phyloP scores from a whole-genome alignment of 306 rosid genomes.

The Neltuma alba region DNA sequence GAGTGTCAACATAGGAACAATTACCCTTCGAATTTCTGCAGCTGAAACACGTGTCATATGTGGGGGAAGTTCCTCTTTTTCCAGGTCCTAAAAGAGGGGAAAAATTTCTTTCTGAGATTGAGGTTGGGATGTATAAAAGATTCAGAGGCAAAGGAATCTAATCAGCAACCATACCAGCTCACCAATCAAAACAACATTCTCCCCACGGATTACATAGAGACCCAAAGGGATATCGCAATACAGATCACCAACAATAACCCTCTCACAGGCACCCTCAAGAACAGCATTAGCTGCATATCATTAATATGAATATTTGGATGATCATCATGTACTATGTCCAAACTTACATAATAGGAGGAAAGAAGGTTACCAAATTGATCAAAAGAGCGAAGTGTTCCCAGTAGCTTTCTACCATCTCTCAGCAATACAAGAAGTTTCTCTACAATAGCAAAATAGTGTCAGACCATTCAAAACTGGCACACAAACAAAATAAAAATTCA shows the following conservation, averaged over 20 bases:
- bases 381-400: constrained; percentile 93
- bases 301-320: constrained; percentile 30
- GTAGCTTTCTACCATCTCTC: constrained; percentile 91
- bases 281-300: constrained; percentile 88
- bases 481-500: constrained; percentile 13
- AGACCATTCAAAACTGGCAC: constrained; percentile 27
- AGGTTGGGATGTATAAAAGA: constrained; percentile 18
- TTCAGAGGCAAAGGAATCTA: constrained; percentile 29
- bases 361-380: constrained; percentile 83
- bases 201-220: constrained; percentile 92
- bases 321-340: constrained; percentile 10
- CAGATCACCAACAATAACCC: constrained; percentile 87
- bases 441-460: constrained; percentile 37
- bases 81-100: constrained; percentile 64
- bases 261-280: constrained; percentile 92
- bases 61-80: constrained; percentile 93
- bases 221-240: constrained; percentile 92
- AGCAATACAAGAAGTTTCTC: constrained; percentile 96
- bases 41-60: constrained; percentile 82
- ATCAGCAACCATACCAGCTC: constrained; percentile 74
- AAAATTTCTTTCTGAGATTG: constrained; percentile 22
- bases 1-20: constrained; percentile 12
- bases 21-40: constrained; percentile 87
- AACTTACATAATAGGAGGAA: constrained; percentile 15
- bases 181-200: constrained; percentile 94